Evolutionary conservation across 1,284 basidiomycete genomes (phyloP), one percentile per base, ranked within the genome.

Genomic region (Trichosporon faecale): DNA sequence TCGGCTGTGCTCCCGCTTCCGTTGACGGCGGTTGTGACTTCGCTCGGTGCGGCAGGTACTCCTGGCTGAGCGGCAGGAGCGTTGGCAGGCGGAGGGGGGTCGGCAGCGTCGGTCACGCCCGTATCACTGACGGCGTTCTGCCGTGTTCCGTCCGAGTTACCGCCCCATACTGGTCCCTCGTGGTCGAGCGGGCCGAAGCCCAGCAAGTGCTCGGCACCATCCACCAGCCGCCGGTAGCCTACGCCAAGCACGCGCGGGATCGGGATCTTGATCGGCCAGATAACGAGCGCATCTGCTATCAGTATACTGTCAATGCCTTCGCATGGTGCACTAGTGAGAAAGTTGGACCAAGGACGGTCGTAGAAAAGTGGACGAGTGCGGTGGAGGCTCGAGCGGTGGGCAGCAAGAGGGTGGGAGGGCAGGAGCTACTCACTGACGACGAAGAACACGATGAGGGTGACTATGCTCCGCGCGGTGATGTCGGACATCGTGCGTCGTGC

Each of bases 361-460:
- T 37, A 14, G 3, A 14, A 37, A 37, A 37, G 9, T 37, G 3
- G n/a, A n/a, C n/a, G n/a, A n/a, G n/a, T n/a, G n/a, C n/a, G n/a
- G 33, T 46, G 21, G 18, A 12, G 37, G 37, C 9, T 3, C 6
- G 9, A 33, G 33, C 33, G 40, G 40, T 44, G 40, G 40, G 40
- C 40, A 44, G 40, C 9, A 12, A 12, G 12, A 44, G 12, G 3
- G 35, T 3, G n/a, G 33, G 33, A 7, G 37, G 37, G 37, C 37
- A 40, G 12, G 37, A 40, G 31, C 31, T 4, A 85, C 87, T 81
- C 72, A 88, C 91, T 94, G 66, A 91, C 90, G 60, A 89, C 66
- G 73, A 93, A 85, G 84, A 94, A 94, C 16, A 92, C 78, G 57
- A 91, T 85, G 35, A 94, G 83, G 0, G 89, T 90, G 31, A 89